Evolutionary conservation across 2,329 filamentous ascomycete species (phyloP).

Genomic region (Biscogniauxia marginata): DNA sequence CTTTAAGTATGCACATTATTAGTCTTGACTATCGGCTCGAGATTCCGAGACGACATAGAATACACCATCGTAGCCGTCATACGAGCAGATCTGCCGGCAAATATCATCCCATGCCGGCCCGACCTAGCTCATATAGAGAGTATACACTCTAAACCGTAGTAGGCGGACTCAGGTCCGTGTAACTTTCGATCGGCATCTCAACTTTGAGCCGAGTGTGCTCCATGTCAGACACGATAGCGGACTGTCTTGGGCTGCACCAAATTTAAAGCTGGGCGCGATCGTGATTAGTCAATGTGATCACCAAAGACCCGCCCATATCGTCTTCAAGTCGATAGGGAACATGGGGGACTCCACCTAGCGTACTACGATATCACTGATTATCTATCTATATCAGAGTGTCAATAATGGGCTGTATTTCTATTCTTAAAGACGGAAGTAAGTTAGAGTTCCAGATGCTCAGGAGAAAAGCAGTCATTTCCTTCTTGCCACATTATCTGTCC

Average conservation of each 20-base stretch:
- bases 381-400: neutral
- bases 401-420: neutral
- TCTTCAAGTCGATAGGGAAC: neutral
- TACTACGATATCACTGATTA: neutral
- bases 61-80: neutral
- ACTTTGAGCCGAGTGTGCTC: neutral
- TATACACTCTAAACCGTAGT: neutral
- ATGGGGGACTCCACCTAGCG: neutral
- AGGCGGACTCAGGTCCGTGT: neutral
- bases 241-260: neutral
- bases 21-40: neutral
- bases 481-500: neutral
- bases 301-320: neutral
- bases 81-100: neutral
- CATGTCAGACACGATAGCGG: neutral
- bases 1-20: neutral
- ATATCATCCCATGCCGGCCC: neutral
- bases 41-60: neutral
- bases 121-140: neutral
- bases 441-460: neutral
- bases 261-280: neutral
- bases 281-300: conserved; percentile 5
- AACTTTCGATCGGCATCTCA: neutral
- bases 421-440: neutral
- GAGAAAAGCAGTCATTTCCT: neutral